phyloP scores from a whole-genome alignment of 139 green algal genomes.

The Micractinium conductrix region DNA sequence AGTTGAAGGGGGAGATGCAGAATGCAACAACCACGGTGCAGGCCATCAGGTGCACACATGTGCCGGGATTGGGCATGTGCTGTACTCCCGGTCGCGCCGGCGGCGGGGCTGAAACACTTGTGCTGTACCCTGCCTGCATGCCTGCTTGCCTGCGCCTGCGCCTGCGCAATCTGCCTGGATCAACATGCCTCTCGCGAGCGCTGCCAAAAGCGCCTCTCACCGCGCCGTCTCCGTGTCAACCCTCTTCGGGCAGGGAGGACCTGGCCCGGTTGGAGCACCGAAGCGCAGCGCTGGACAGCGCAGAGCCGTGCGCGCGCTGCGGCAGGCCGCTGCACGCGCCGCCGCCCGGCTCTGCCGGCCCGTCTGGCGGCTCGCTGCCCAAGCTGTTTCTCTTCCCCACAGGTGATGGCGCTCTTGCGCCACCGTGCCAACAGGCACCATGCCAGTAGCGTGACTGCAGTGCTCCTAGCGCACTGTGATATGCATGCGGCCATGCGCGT shows the following conservation, averaged over 20 bases:
- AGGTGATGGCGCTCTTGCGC: too few species aligned
- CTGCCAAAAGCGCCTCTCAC: too few species aligned
- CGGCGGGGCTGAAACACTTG: too few species aligned
- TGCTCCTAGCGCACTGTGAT: too few species aligned
- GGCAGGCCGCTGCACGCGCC: slow-evolving; percentile 48
- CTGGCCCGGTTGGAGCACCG: slow-evolving; percentile 55
- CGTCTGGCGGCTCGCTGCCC: slow-evolving; percentile 63
- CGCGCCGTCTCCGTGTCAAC: too few species aligned
- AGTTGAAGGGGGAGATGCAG: slow-evolving; percentile 77
- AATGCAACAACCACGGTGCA: slow-evolving; percentile 81
- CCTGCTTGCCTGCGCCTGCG: background rate
- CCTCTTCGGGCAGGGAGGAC: slow-evolving; percentile 46
- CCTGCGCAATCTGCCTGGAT: too few species aligned
- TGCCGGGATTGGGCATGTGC: too few species aligned
- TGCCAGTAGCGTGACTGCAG: too few species aligned
- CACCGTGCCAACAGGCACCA: too few species aligned
- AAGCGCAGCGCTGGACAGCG: slow-evolving; percentile 59
- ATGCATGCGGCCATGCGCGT: too few species aligned
- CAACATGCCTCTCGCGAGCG: too few species aligned
- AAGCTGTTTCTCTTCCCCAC: slow-evolving; percentile 85
- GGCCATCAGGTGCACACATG: slow-evolving; percentile 65
- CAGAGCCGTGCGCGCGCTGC: slow-evolving; percentile 70
- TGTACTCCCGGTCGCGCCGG: too few species aligned
- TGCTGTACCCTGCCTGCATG: background rate
- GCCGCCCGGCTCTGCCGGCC: slow-evolving; percentile 47